These are phyloP conservation scores for Amyloporia xantha DNA, from an alignment of 768 basidiomycete species.

Conservation along the genomic window DNA sequence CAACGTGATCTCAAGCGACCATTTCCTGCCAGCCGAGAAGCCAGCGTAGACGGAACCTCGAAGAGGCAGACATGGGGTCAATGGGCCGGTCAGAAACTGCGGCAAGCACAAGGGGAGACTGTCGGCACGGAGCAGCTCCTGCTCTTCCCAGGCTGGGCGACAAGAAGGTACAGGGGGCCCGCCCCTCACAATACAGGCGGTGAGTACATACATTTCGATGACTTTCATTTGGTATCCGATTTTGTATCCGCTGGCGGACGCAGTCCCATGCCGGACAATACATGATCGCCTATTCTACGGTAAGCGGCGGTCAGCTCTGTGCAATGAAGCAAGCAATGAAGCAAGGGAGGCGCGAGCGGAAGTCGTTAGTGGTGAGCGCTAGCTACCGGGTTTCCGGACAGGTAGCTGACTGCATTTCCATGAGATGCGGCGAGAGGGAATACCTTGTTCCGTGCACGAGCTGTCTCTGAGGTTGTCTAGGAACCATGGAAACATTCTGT, in stretches of 20 bases:
- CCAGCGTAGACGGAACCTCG: constrained; percentile 14
- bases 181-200: constrained; percentile 4
- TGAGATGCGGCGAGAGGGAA: too few species aligned
- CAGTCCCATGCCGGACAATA: not conserved
- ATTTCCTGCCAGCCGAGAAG: constrained; percentile 5
- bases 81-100: constrained; percentile 53
- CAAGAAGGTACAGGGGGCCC: constrained; percentile 33
- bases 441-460: too few species aligned
- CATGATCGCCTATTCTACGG: not conserved
- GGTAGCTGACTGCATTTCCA: too few species aligned
- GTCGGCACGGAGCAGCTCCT: constrained; percentile 38
- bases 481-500: too few species aligned
- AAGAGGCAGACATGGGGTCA: constrained; percentile 45
- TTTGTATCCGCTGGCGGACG: not conserved
- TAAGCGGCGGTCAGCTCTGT: not conserved
- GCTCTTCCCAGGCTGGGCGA: constrained; percentile 82
- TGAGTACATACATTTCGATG: not conserved
- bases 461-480: too few species aligned
- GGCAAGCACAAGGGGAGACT: constrained; percentile 16
- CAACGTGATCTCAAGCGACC: constrained; percentile 34
- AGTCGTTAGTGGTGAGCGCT: too few species aligned
- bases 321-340: not conserved
- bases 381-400: too few species aligned
- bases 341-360: too few species aligned
- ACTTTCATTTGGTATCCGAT: not conserved